phyloP scores from a whole-genome alignment of 108 stramenopile genomes.

The Cyclotella sp. region DNA sequence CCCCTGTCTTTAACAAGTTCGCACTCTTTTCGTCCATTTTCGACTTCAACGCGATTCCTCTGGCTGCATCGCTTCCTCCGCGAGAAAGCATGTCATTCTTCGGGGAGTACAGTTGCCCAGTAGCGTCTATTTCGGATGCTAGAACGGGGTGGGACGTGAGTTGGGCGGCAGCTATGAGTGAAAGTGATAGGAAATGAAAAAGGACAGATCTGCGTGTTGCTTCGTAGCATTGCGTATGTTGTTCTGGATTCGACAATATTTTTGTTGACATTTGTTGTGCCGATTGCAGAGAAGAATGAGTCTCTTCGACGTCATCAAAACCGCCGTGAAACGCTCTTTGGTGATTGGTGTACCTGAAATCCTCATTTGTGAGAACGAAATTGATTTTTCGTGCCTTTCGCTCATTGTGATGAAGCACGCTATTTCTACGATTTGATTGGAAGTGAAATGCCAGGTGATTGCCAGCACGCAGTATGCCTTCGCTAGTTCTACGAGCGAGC shows the following conservation, averaged over 20 bases:
- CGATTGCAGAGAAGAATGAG: neutral
- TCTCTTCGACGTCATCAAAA: neutral
- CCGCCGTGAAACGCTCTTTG: neutral
- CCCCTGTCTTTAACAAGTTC: slow-evolving; percentile 36
- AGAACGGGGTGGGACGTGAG: neutral
- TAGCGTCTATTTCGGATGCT: slow-evolving; percentile 62
- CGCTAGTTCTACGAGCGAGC: too few species aligned
- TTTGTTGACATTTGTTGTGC: neutral
- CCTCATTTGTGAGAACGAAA: too few species aligned
- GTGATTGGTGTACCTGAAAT: slow-evolving; percentile 6
- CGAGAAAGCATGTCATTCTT: slow-evolving; percentile 73
- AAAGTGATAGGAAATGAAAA: slow-evolving; percentile 13
- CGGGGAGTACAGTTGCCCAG: slow-evolving; percentile 69
- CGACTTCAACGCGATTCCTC: slow-evolving; percentile 55
- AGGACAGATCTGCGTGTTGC: slow-evolving; percentile 15
- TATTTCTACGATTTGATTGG: too few species aligned
- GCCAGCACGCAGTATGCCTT: too few species aligned
- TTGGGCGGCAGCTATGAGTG: neutral
- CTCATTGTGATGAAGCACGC: too few species aligned
- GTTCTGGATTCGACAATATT: neutral
- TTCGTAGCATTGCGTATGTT: neutral
- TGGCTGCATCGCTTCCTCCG: slow-evolving; percentile 55
- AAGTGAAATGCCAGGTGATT: too few species aligned
- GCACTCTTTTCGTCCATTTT: neutral
- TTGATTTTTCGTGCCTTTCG: too few species aligned